Conservation (phyloP, 306 rosid species). For the Leucaena leucocephala region DNA sequence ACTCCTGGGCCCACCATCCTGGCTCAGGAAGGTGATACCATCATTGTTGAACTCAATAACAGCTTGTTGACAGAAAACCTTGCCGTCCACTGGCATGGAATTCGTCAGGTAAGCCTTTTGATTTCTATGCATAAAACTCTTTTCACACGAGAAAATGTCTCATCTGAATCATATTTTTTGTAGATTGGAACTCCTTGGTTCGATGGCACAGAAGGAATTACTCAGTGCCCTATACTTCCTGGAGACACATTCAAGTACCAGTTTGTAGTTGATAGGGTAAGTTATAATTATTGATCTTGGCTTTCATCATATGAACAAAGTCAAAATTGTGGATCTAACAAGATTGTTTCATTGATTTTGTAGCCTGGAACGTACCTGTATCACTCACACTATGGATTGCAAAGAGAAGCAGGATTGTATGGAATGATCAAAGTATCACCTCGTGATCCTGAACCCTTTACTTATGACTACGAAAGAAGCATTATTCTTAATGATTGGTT, state of each 20-base stretch:
- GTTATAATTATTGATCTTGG: not conserved
- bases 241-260: conserved; percentile 70
- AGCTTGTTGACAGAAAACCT: conserved; percentile 68
- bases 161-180: not conserved
- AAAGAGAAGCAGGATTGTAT: conserved; percentile 80
- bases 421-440: conserved; percentile 74
- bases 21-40: conserved; percentile 78
- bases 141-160: not conserved
- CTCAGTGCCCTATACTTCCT: conserved; percentile 76
- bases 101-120: conserved; percentile 62
- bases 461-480: conserved; percentile 75
- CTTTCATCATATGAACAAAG: not conserved
- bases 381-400: conserved; percentile 96
- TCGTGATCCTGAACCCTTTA: conserved; percentile 71
- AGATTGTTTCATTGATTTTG: not conserved
- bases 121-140: no score
- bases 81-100: conserved; percentile 95
- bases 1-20: conserved; percentile 84
- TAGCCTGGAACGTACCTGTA: conserved; percentile 86
- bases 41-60: conserved; percentile 73
- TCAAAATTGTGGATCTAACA: not conserved
- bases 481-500: conserved; percentile 86
- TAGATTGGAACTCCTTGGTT: conserved; percentile 93
- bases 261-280: conserved; percentile 87
- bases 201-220: conserved; percentile 92